Evolutionary conservation across 2,329 filamentous ascomycete genomes (phyloP).

Genomic region (Conoideocrella luteorostrata): DNA sequence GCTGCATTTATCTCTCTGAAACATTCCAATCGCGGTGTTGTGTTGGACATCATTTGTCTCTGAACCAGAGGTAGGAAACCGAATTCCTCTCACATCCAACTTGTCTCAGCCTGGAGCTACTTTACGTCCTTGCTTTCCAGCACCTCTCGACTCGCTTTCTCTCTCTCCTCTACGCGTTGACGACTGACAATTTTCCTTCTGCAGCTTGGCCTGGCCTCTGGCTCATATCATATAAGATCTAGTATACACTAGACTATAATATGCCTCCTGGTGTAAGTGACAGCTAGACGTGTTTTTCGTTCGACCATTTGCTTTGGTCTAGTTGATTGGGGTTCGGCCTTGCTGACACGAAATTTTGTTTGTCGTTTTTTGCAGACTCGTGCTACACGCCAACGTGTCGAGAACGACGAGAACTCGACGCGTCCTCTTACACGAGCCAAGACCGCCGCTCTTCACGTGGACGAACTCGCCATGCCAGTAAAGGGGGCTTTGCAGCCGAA

Average conservation of each 20-base stretch:
- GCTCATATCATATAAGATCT: slow-evolving; percentile 12
- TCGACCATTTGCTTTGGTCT: background rate
- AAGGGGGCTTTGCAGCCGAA: slow-evolving; percentile 66
- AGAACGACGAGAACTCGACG: slow-evolving; percentile 93
- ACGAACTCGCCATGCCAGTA: slow-evolving; percentile 50
- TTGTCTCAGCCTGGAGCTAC: slow-evolving; percentile 23
- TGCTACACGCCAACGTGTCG: slow-evolving; percentile 66
- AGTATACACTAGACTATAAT: slow-evolving; percentile 19
- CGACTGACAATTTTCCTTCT: slow-evolving; percentile 11
- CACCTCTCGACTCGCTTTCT: slow-evolving; percentile 6
- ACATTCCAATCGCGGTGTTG: slow-evolving; percentile 32
- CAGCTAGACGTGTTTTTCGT: background rate
- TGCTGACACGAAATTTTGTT: slow-evolving; percentile 10
- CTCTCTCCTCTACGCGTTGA: slow-evolving; percentile 13
- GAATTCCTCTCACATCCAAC: slow-evolving; percentile 20
- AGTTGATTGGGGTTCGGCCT: slow-evolving; percentile 16
- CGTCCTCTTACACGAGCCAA: slow-evolving; percentile 84
- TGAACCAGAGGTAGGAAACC: slow-evolving; percentile 28
- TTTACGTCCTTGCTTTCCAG: slow-evolving; percentile 11
- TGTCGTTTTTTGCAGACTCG: slow-evolving; percentile 46
- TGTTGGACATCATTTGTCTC: slow-evolving; percentile 24
- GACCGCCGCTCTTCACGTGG: slow-evolving; percentile 65
- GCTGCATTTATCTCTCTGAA: slow-evolving; percentile 22
- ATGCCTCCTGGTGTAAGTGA: slow-evolving; percentile 30
- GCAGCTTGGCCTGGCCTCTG: slow-evolving; percentile 13